These are phyloP conservation scores for Nicotiana benthamiana DNA, from an alignment of 257 asterid species.

Conservation along the genomic window DNA sequence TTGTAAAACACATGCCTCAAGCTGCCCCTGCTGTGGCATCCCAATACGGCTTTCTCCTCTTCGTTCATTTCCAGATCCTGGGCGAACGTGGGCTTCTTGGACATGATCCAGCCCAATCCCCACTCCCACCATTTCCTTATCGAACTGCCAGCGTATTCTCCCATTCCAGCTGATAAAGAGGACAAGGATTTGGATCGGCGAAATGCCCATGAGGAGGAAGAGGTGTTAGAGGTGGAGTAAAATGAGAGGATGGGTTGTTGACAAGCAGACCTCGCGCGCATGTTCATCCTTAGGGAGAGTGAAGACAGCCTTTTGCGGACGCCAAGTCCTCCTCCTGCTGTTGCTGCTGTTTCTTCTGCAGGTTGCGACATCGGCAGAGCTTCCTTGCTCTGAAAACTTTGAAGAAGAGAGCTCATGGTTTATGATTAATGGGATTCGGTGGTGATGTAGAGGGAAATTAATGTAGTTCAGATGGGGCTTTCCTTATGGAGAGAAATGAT, in stretches of 20 bases:
- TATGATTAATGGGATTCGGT: not conserved
- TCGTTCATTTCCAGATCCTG: constrained; percentile 85
- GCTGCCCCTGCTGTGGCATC: constrained; percentile 66
- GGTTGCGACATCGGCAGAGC: constrained; percentile 11
- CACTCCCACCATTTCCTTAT: constrained; percentile 75
- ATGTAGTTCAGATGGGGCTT: not conserved
- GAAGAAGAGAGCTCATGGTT: not conserved
- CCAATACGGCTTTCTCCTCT: constrained; percentile 52
- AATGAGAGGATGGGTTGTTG: constrained; percentile 6
- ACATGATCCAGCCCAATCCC: constrained; percentile 74
- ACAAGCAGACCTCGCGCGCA: not conserved
- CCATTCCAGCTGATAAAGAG: constrained; percentile 20
- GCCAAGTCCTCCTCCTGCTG: not conserved
- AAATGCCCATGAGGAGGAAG: constrained; percentile 22
- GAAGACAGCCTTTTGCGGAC: constrained; percentile 12
- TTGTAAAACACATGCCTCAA: constrained; percentile 75
- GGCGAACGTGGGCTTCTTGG: constrained; percentile 65
- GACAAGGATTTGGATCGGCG: constrained; percentile 61
- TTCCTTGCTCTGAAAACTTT: constrained; percentile 5
- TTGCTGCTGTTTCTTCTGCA: not conserved
- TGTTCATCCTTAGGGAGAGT: constrained; percentile 5
- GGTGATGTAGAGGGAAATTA: not conserved
- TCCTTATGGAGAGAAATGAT: not conserved
- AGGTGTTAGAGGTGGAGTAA: not conserved
- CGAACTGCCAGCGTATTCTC: constrained; percentile 42